Evolutionary conservation across 2,329 filamentous ascomycete species (phyloP), one percentile per base, ranked within the genome.

Genomic region (Bipolaris zeicola): DNA sequence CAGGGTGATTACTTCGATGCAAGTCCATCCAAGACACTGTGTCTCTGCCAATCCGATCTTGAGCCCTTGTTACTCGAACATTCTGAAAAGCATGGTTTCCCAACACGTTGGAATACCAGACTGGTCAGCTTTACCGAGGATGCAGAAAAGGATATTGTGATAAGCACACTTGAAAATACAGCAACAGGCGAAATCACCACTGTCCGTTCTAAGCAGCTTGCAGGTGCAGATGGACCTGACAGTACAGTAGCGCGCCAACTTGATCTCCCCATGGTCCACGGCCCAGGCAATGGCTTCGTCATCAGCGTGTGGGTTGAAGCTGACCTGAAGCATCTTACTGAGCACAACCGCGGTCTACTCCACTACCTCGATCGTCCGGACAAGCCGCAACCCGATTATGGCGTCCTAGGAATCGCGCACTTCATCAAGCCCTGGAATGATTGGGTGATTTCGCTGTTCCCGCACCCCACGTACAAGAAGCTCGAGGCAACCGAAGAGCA

Each of bases 341-440:
- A 55, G 28, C 44, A 49, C 20, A 50, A 43, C 16, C 52, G 46
- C 24, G 45, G 26, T 6, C 31, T 50, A 4, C 14, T 55, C 5
- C 45, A 55, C 31, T 50, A 50, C 13, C 31, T 55, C 11, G 38
- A 50, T 7, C 36, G 52, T 3, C 52, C 46, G 4, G 52, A 55
- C n/a, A 50, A 50, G 33, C 45, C 45, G 1, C 45, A 55, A n/a
- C 52, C 52, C 5, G 45, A 50, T n/a, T 50, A 38, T 13, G 45
- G 52, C 3, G 31, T 55, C 3, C 13, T 54, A 6, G 51, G 51
- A 6, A 49, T 54, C n/a, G 45, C 52, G 8, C 52, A 50, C 46
- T 50, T 55, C n/a, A 45, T 55, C 45, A 44, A 22, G 20, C 52
- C 52, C 5, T 55, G 45, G 44, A 55, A 50, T 2, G 52, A 55